Conservation (phyloP, 2,329 filamentous ascomycete species). For the Aschersonia sp. region DNA sequence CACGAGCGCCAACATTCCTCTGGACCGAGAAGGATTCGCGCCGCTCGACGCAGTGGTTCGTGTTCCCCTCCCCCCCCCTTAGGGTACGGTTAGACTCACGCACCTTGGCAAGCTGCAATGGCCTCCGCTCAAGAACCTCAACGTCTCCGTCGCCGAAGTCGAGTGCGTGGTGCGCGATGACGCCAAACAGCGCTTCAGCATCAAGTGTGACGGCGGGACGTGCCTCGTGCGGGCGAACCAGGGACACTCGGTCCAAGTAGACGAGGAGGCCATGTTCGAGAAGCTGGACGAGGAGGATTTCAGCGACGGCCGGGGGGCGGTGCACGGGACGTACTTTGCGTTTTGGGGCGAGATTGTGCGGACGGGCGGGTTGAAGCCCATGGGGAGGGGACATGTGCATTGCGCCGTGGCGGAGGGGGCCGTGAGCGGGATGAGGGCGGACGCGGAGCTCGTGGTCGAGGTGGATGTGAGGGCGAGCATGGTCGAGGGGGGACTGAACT, state of each 20-base stretch:
- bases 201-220: slow-evolving; percentile 35
- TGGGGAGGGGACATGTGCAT: slow-evolving; percentile 82
- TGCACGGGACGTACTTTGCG: slow-evolving; percentile 81
- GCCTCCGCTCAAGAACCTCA: slow-evolving; percentile 48
- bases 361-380: slow-evolving; percentile 64
- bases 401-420: slow-evolving; percentile 57
- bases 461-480: slow-evolving; percentile 58
- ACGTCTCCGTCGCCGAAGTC: slow-evolving; percentile 65
- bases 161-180: slow-evolving; percentile 54
- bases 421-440: slow-evolving; percentile 67
- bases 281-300: slow-evolving; percentile 45
- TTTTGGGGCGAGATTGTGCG: slow-evolving; percentile 63
- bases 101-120: slow-evolving; percentile 30
- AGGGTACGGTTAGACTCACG: not conserved
- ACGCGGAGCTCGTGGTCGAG: slow-evolving; percentile 65
- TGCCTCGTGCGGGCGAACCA: slow-evolving; percentile 93
- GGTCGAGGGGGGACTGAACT: slow-evolving; percentile 39
- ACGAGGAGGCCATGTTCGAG: slow-evolving; percentile 55
- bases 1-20: slow-evolving; percentile 36
- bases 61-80: slow-evolving; percentile 1
- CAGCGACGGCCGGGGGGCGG: slow-evolving; percentile 50
- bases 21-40: slow-evolving; percentile 47
- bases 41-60: slow-evolving; percentile 40
- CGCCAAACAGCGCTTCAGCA: slow-evolving; percentile 81
- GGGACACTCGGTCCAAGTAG: slow-evolving; percentile 72